phyloP scores from a whole-genome alignment of 768 basidiomycete genomes.

The Lactarius quietus region DNA sequence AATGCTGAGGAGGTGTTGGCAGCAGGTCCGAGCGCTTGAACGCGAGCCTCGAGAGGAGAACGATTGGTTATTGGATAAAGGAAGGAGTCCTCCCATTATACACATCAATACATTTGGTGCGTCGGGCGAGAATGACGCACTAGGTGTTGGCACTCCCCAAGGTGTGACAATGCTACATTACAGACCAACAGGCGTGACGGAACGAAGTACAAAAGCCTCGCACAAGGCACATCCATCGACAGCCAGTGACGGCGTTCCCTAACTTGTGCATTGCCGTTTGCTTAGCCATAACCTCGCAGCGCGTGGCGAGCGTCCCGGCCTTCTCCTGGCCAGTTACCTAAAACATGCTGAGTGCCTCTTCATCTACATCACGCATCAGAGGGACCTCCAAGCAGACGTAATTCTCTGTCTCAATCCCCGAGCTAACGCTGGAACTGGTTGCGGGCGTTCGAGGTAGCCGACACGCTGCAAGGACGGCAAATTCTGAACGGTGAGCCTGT shows the following conservation, averaged over 20 bases:
- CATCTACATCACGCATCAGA: not conserved
- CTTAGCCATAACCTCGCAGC: not conserved
- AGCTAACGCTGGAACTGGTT: too few relatives aligned
- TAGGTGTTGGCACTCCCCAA: too few relatives aligned
- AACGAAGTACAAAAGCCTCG: not conserved
- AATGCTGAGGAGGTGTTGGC: slow-evolving; percentile 57
- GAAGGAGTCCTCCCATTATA: not conserved
- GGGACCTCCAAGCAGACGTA: not conserved
- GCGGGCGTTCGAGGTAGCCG: too few relatives aligned
- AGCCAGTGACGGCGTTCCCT: not conserved
- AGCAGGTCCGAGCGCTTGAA: slow-evolving; percentile 31
- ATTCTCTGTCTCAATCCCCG: too few relatives aligned
- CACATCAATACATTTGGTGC: not conserved
- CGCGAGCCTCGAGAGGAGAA: not conserved
- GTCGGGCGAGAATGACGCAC: too few relatives aligned
- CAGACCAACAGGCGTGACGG: too few relatives aligned
- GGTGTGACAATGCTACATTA: too few relatives aligned
- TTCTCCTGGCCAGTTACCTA: not conserved
- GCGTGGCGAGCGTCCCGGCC: not conserved
- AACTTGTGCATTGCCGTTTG: not conserved
- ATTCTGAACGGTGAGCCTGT: too few relatives aligned
- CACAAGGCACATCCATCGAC: too few relatives aligned
- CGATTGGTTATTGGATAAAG: not conserved
- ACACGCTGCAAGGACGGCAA: too few relatives aligned
- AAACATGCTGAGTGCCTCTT: too few relatives aligned